These are phyloP conservation scores for Beverwykella pulmonaria DNA, from an alignment of 495 filamentous ascomycete genomes.

Conservation along the genomic window DNA sequence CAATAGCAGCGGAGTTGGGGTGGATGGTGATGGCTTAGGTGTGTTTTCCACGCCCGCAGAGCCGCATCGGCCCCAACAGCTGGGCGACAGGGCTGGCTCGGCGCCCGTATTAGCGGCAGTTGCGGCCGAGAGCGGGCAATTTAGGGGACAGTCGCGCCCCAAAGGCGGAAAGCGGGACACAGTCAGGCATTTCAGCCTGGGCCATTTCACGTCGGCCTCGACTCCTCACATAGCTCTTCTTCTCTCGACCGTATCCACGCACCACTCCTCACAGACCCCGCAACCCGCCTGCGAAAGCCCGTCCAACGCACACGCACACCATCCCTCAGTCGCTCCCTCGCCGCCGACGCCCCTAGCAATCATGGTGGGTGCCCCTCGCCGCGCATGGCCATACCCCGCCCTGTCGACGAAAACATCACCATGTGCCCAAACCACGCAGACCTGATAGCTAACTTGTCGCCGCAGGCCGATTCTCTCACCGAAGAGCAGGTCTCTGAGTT, in stretches of 20 bases:
- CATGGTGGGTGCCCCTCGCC: constrained; percentile 39
- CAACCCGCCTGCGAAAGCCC: not conserved
- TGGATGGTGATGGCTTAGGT: not conserved
- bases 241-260: not conserved
- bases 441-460: constrained; percentile 18
- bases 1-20: not conserved
- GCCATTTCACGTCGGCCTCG: not conserved
- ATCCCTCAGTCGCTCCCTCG: not conserved
- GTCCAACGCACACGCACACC: not conserved
- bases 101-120: too few species aligned
- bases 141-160: not conserved
- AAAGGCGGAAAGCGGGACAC: constrained; percentile 27
- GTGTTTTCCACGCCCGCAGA: constrained; percentile 24
- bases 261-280: not conserved
- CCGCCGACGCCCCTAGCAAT: constrained; percentile 1
- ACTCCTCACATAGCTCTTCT: not conserved
- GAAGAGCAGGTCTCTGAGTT: constrained; percentile 99
- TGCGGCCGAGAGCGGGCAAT: not conserved
- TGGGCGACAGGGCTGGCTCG: not conserved
- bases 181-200: constrained; percentile 19
- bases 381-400: constrained; percentile 32
- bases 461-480: constrained; percentile 64
- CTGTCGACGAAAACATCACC: constrained; percentile 25
- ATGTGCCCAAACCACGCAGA: constrained; percentile 9
- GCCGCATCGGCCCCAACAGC: constrained; percentile 16